Conservation (phyloP, 2,329 filamentous ascomycete species). For the Hypocrella siamensis region DNA sequence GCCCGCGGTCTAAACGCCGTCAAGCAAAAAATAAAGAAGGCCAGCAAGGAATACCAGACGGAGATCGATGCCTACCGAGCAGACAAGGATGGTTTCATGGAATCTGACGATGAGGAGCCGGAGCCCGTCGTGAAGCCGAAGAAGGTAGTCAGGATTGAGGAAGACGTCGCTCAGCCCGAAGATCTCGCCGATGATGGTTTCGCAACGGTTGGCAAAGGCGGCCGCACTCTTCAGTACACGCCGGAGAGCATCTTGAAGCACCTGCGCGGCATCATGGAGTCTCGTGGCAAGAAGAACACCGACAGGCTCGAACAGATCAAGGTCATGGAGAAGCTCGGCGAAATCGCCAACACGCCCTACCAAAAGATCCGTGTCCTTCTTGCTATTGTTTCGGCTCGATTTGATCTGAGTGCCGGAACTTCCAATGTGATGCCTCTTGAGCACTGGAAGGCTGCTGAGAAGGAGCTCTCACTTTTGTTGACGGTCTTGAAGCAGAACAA, state of each 20-base stretch:
- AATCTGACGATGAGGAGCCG: conserved; percentile 65
- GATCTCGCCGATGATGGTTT: conserved; percentile 76
- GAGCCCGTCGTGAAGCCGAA: conserved; percentile 31
- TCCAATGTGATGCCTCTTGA: conserved; percentile 78
- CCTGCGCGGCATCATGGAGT: conserved; percentile 81
- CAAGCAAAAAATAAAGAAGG: conserved; percentile 97
- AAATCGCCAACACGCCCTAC: conserved; percentile 82
- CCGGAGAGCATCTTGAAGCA: conserved; percentile 98
- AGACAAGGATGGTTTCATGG: conserved; percentile 78
- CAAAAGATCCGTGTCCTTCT: conserved; percentile 86
- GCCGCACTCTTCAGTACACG: conserved; percentile 80
- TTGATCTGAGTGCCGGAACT: conserved; percentile 73
- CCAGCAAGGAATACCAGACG: conserved; percentile 83
- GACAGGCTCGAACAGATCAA: conserved; percentile 89
- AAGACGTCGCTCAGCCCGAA: conserved; percentile 28
- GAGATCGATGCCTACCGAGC: conserved; percentile 79
- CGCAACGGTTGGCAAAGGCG: conserved; percentile 73
- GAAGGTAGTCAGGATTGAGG: conserved; percentile 21
- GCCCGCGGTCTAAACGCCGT: conserved; percentile 89
- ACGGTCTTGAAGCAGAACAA: conserved; percentile 63
- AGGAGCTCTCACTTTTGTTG: conserved; percentile 67
- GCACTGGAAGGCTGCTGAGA: conserved; percentile 90
- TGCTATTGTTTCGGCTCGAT: conserved; percentile 81
- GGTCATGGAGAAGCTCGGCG: conserved; percentile 89
- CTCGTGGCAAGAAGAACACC: conserved; percentile 97